A percentile compares a stretch with the other conserved stretches of the same genome.
Evolutionary conservation across 495 filamentous ascomycete species (phyloP).

Genomic region (Lichenothelia convexa): DNA sequence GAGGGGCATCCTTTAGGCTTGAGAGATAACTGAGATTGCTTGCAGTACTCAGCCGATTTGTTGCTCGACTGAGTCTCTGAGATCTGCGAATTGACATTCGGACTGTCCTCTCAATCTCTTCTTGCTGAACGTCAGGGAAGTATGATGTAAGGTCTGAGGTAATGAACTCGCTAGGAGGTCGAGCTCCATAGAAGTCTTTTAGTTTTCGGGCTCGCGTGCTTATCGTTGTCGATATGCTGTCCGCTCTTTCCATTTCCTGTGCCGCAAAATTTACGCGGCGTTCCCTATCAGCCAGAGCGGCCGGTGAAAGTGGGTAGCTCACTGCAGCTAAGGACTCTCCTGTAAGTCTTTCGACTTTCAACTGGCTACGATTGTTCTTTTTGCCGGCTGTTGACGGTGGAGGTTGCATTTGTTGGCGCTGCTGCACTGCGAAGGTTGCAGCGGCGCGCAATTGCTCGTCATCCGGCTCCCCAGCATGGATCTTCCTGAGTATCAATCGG

Average conservation of each 20-base stretch:
- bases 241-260: constrained; percentile 37
- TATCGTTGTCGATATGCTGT: constrained; percentile 25
- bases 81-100: constrained; percentile 81
- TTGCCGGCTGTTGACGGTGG: constrained; percentile 39
- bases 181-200: constrained; percentile 65
- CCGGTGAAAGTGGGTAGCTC: constrained; percentile 64
- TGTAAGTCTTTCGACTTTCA: constrained; percentile 66
- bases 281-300: constrained; percentile 36
- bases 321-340: constrained; percentile 72
- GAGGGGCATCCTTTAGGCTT: constrained; percentile 70
- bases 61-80: constrained; percentile 71
- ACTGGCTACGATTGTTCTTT: constrained; percentile 44
- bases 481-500: constrained; percentile 74
- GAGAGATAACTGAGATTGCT: constrained; percentile 88
- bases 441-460: constrained; percentile 63
- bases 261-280: constrained; percentile 44
- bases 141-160: constrained; percentile 89
- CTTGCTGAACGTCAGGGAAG: constrained; percentile 85
- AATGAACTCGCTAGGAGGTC: constrained; percentile 93
- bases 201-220: constrained; percentile 38
- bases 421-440: constrained; percentile 65
- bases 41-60: constrained; percentile 78
- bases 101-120: constrained; percentile 86
- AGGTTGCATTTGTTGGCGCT: constrained; percentile 37
- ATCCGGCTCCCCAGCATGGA: constrained; percentile 71